These are phyloP conservation scores for Entelexis paramagnoliae DNA, from an alignment of 1,139 yeast species.

Conservation along the genomic window DNA sequence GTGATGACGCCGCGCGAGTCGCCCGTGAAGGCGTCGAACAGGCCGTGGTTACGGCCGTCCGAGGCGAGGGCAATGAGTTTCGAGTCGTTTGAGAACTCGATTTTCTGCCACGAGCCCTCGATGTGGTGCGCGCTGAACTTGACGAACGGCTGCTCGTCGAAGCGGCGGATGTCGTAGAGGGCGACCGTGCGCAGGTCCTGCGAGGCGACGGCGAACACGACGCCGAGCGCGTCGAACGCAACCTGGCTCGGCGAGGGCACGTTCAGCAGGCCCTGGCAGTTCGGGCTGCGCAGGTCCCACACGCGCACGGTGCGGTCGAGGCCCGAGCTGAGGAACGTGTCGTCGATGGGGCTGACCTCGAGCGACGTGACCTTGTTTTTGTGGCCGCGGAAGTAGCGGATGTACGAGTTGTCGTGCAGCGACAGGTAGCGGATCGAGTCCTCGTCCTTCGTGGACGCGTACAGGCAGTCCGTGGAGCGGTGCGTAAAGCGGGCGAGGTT, in stretches of 20 bases:
- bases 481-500: slow-evolving; percentile 81
- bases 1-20: slow-evolving; percentile 43
- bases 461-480: slow-evolving; percentile 58
- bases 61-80: slow-evolving; percentile 61
- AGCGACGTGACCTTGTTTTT: slow-evolving; percentile 59
- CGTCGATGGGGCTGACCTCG: slow-evolving; percentile 65
- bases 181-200: slow-evolving; percentile 40
- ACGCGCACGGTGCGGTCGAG: slow-evolving; percentile 69
- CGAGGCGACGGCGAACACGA: slow-evolving; percentile 65
- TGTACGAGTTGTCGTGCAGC: slow-evolving; percentile 63
- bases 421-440: slow-evolving; percentile 55
- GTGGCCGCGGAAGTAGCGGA: slow-evolving; percentile 84
- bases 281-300: slow-evolving; percentile 66
- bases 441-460: slow-evolving; percentile 75
- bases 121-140: slow-evolving; percentile 35
- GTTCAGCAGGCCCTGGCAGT: slow-evolving; percentile 46
- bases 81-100: slow-evolving; percentile 81
- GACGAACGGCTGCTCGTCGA: slow-evolving; percentile 48
- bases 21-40: slow-evolving; percentile 68
- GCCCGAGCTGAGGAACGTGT: slow-evolving; percentile 58
- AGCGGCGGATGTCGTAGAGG: slow-evolving; percentile 50
- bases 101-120: slow-evolving; percentile 45
- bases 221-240: slow-evolving; percentile 67
- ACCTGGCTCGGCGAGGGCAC: slow-evolving; percentile 45
- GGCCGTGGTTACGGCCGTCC: slow-evolving; percentile 42